Evolutionary conservation across 768 basidiomycete genomes (phyloP), one percentile per base, ranked within the genome.

Genomic region (Lactarius trivialis): DNA sequence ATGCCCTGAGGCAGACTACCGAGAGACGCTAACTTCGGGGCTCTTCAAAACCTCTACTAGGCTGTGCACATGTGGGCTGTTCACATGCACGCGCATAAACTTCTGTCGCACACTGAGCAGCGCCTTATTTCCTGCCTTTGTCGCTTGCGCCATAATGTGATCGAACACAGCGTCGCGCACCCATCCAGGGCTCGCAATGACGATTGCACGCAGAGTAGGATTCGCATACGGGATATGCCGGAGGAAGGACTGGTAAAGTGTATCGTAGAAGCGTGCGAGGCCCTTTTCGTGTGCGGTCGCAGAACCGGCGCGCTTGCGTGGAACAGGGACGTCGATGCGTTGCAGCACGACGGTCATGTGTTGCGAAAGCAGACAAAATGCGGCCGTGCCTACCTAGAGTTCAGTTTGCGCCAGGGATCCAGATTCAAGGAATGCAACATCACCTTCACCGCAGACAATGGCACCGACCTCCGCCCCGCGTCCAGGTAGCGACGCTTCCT

Each of bases 101-200:
- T 97, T 98, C 63, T 89, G 85, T 60, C 86, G 85, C 0, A 88
- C 86, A 62, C 82, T 81, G 37, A 91, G 77, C n/a, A 99, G 73
- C 0, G 80, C 68, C 72, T 97, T 98, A 73, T 98, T 95, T 5
- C 85, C 85, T 56, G 88, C 85, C 60, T 79, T 81, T 7, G 79
- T 79, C 0, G 97, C 93, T 74, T 98, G 93, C 15, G 81, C 79
- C 66, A 93, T 77, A 72, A 98, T 82, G 72, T 85, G 88, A 60
- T 92, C 89, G 70, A 85, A 86, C 7, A 98, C 89, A 0, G 88
- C 78, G 68, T 99, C 97, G 69, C 89, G 82, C 7, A 94, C 88
- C 86, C 98, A 99, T 0, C 97, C 97, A 8, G 97, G 97, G 67
- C 91, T 94, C 6, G 97, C 97, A 70, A 99, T 89, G 52, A 99